Base-by-base conservation (phyloP, 2,329 filamentous ascomycete genomes). In the Bipolaris gigantea region DNA sequence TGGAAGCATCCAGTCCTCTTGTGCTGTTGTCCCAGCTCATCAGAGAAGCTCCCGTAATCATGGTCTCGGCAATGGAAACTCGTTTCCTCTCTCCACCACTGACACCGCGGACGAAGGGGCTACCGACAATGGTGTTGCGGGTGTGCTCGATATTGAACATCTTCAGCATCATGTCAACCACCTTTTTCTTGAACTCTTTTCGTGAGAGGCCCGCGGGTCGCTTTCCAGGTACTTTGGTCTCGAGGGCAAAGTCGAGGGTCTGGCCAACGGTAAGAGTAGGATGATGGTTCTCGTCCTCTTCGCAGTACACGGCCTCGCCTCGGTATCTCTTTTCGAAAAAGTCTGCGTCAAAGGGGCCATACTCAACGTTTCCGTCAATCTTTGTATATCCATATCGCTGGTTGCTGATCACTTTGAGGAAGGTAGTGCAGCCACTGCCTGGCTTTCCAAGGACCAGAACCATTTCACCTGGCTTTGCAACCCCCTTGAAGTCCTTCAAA, bases 131-230 rank as follows among this genome's bases (percentile, higher is more conserved):
- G 0, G 92, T 97, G 70, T 92, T 84, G 47, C 85, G 83, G 0
- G 91, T 95, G 73, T 96, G 91, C 72, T 92, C 89, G 49, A 96
- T 96, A 70, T 93, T 94, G 80, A 96, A 95, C 89, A 95, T 94
- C 68, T 90, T 90, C 47, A 96, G 79, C 55, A 96, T 80, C 66
- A 88, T 84, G 16, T 85, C 81, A 56, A 92, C 79, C 53, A 95
- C 85, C 63, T 86, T 85, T 45, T 89, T 81, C 77, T 92, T 92
- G 78, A 93, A 93, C 15, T 89, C 86, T 5, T 76, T 72, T 71
- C 89, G 89, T 35, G 83, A 86, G 63, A 94, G 82, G 19, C 89
- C 90, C 4, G 81, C 84, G 0, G 90, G 89, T 42, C 90, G 81
- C 73, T 92, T 92, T 15, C 88, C 87, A 5, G 92, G 91, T 13